Evolutionary conservation across 2,329 filamentous ascomycete genomes (phyloP).

Genomic region (Alternaria sp.): DNA sequence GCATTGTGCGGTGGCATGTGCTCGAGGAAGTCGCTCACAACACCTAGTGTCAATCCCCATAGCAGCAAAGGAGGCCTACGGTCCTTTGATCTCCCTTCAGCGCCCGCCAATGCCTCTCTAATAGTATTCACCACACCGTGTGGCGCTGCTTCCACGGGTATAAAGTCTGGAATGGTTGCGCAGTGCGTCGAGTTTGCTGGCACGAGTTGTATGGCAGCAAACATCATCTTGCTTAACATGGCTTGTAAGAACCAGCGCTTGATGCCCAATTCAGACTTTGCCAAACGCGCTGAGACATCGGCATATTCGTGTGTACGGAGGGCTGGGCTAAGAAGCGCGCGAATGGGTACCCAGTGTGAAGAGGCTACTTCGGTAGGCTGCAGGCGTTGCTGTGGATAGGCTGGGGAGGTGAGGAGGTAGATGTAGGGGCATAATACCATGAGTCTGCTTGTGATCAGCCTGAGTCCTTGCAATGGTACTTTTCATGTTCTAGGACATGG

Average conservation of each 20-base stretch:
- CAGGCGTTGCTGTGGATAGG: constrained; percentile 66
- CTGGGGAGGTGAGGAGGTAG: constrained; percentile 67
- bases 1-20: constrained; percentile 71
- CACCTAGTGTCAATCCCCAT: constrained; percentile 74
- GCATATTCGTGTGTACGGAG: constrained; percentile 70
- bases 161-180: constrained; percentile 61
- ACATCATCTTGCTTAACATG: constrained; percentile 72
- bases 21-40: constrained; percentile 73
- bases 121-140: constrained; percentile 22
- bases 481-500: neutral
- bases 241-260: constrained; percentile 64
- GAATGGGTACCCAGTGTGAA: constrained; percentile 73
- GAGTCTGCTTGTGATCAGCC: constrained; percentile 54
- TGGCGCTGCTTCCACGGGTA: constrained; percentile 40
- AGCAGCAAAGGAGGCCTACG: constrained; percentile 64
- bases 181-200: constrained; percentile 70
- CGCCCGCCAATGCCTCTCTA: constrained; percentile 27
- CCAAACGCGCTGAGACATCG: constrained; percentile 70
- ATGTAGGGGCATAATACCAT: constrained; percentile 77
- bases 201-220: constrained; percentile 69
- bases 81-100: constrained; percentile 43
- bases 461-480: neutral
- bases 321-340: constrained; percentile 66
- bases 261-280: constrained; percentile 64
- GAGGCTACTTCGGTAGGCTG: constrained; percentile 75